These are phyloP conservation scores for Venturiaceae sp. DNA, from an alignment of 2,329 filamentous ascomycete species.

Conservation along the genomic window DNA sequence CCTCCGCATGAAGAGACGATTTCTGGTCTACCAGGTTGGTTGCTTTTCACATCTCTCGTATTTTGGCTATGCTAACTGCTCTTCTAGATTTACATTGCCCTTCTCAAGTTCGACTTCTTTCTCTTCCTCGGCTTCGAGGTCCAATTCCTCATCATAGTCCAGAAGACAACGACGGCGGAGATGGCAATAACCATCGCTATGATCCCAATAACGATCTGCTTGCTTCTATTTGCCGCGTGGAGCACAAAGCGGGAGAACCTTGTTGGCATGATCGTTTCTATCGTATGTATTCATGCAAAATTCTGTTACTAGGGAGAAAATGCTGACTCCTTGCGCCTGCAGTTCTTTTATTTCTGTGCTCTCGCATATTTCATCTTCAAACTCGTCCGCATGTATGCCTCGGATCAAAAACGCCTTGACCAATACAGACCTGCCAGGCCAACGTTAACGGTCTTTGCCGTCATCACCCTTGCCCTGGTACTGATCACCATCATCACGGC, in stretches of 20 bases:
- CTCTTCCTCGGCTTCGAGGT: conserved; percentile 99
- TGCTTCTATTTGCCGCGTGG: conserved; percentile 75
- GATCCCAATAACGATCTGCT: conserved; percentile 81
- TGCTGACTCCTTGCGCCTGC: conserved; percentile 4
- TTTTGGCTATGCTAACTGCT: conserved; percentile 12
- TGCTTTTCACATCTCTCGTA: conserved; percentile 6
- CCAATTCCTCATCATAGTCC: conserved; percentile 91
- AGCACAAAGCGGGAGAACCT: conserved; percentile 79
- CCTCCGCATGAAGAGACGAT: conserved; percentile 91
- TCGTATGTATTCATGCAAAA: conserved; percentile 38
- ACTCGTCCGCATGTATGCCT: conserved; percentile 84
- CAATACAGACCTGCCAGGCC: conserved; percentile 72
- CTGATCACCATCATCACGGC: conserved; percentile 82
- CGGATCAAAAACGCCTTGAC: conserved; percentile 31
- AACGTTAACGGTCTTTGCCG: conserved; percentile 85
- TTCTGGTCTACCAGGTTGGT: conserved; percentile 86
- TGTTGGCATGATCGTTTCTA: conserved; percentile 64
- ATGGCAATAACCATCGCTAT: conserved; percentile 81
- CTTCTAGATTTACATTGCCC: conserved; percentile 82
- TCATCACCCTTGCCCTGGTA: conserved; percentile 84
- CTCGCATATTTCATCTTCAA: conserved; percentile 98
- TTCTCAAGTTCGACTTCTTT: conserved; percentile 99
- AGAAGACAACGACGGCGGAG: conserved; percentile 57
- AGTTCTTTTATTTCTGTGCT: conserved; percentile 74
- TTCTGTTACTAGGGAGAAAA: background rate